A percentile compares a stretch with the other conserved stretches of the same genome.
Conservation (phyloP, 139 green algal genomes). For the Volvox reticuliferus region DNA sequence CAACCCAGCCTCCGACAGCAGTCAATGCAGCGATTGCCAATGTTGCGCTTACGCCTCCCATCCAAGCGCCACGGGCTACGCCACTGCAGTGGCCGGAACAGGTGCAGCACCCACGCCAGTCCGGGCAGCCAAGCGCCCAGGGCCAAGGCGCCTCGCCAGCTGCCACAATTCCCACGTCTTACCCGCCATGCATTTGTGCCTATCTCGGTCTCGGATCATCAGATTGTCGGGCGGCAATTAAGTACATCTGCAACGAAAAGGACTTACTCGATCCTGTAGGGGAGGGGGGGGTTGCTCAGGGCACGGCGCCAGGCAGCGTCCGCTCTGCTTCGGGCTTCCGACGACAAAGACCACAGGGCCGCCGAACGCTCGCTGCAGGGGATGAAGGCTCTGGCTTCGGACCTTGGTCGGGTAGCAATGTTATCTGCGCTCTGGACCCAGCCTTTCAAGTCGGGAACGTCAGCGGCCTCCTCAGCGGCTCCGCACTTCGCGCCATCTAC, state of each 20-base stretch:
- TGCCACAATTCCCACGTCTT: background rate
- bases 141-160: too few species aligned
- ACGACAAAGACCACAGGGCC: background rate
- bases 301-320: background rate
- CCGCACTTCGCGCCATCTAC: background rate
- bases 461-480: slow-evolving; percentile 1
- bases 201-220: slow-evolving; percentile 16
- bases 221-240: background rate
- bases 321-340: background rate
- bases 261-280: background rate
- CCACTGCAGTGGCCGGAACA: too few species aligned
- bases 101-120: background rate
- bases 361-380: background rate
- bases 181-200: slow-evolving; percentile 30
- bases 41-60: too few species aligned
- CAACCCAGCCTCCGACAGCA: too few species aligned
- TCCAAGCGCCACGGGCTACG: too few species aligned
- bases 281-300: too few species aligned
- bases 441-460: background rate
- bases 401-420: background rate
- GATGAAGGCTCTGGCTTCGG: background rate
- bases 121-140: background rate
- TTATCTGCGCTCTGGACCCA: background rate
- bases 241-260: background rate
- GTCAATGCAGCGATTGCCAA: too few species aligned